A percentile compares a stretch with the other conserved stretches of the same genome.
These are phyloP conservation scores for Plasmopara viticola DNA, from an alignment of 352 stramenopile genomes.

Conservation along the genomic window DNA sequence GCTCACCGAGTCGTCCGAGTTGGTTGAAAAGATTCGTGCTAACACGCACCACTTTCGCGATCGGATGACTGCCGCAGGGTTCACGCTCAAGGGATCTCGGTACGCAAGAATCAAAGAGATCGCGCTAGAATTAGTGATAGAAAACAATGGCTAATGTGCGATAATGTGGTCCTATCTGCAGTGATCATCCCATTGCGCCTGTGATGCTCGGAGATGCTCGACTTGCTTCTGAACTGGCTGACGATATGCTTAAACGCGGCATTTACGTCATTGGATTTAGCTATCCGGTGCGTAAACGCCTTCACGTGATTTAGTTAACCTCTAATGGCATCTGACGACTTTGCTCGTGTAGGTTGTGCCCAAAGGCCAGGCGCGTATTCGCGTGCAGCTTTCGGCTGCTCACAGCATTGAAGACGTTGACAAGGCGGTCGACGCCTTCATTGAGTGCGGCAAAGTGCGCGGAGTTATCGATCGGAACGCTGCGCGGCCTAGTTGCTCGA, in stretches of 20 bases:
- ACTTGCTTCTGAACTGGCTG: slow-evolving; percentile 84
- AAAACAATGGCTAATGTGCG: not conserved
- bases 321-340: too few relatives aligned
- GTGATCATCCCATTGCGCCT: slow-evolving; percentile 86
- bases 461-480: slow-evolving; percentile 49
- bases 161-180: slow-evolving; percentile 13
- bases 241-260: slow-evolving; percentile 89
- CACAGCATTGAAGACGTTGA: slow-evolving; percentile 90
- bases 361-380: slow-evolving; percentile 88
- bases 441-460: slow-evolving; percentile 81
- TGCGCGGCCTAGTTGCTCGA: slow-evolving; percentile 12
- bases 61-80: slow-evolving; percentile 86
- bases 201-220: slow-evolving; percentile 91
- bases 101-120: slow-evolving; percentile 12
- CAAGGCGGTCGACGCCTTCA: slow-evolving; percentile 89
- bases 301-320: not conserved
- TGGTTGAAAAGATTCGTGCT: slow-evolving; percentile 80
- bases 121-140: not conserved
- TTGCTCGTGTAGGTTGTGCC: slow-evolving; percentile 67
- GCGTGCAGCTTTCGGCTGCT: slow-evolving; percentile 88
- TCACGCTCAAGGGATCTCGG: slow-evolving; percentile 82
- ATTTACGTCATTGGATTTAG: slow-evolving; percentile 95
- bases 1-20: slow-evolving; percentile 79
- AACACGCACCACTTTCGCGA: slow-evolving; percentile 92
- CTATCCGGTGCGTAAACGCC: slow-evolving; percentile 70